Conservation (phyloP, 257 asterid species). For the Lantana camara region DNA sequence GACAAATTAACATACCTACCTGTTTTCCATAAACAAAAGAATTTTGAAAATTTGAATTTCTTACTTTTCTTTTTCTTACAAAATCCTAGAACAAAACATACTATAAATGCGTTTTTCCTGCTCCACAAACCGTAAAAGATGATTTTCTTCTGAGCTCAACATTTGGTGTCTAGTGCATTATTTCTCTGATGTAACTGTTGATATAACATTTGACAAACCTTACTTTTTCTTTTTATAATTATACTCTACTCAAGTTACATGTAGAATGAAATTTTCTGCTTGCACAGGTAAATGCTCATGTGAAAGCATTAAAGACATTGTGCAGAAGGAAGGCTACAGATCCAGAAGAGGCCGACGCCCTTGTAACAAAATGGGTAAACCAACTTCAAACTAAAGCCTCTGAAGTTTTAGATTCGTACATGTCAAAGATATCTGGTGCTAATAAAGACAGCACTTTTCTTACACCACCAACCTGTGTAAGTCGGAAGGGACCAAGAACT, state of each 20-base stretch:
- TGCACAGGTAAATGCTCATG: slow-evolving; percentile 91
- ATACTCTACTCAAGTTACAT: too few relatives aligned
- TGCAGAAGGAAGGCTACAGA: slow-evolving; percentile 73
- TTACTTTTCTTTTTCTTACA: too few relatives aligned
- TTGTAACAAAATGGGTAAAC: slow-evolving; percentile 72
- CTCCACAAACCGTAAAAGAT: slow-evolving; percentile 4
- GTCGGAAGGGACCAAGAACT: slow-evolving; percentile 38
- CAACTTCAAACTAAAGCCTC: slow-evolving; percentile 69
- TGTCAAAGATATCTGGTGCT: slow-evolving; percentile 48
- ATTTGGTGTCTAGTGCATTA: background rate
- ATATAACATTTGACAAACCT: background rate
- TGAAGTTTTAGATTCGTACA: slow-evolving; percentile 49
- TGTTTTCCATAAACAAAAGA: too few relatives aligned
- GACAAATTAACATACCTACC: too few relatives aligned
- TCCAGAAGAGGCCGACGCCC: slow-evolving; percentile 62
- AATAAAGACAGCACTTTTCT: slow-evolving; percentile 42
- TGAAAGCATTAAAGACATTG: slow-evolving; percentile 82
- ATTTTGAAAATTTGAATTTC: too few relatives aligned
- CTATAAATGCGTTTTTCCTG: background rate
- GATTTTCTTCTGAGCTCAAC: background rate
- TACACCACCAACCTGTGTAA: slow-evolving; percentile 53
- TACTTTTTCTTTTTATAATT: background rate
- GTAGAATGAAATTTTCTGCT: slow-evolving; percentile 6
- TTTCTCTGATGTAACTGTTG: background rate
- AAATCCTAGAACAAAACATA: too few relatives aligned